Evolutionary conservation across 129 eudicot species (phyloP).

Genomic region (Escallonia herrerae): DNA sequence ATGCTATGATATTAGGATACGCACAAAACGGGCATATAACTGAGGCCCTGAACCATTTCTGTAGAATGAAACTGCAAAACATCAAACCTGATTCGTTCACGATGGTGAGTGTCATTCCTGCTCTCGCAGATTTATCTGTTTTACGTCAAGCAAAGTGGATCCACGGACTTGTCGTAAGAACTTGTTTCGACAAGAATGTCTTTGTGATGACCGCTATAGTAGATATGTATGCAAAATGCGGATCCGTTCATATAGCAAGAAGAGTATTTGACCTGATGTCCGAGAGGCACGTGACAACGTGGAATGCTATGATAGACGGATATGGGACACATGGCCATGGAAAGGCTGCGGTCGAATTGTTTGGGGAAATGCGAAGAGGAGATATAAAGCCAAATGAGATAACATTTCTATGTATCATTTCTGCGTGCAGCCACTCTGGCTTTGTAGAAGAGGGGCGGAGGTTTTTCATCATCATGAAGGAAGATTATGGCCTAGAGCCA

Average conservation of each 20-base stretch:
- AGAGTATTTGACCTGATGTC: constrained; percentile 62
- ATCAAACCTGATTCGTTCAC: constrained; percentile 76
- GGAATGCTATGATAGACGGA: constrained; percentile 99
- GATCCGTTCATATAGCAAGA: constrained; percentile 62
- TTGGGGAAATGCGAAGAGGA: constrained; percentile 46
- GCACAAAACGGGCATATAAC: constrained; percentile 65
- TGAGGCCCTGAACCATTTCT: constrained; percentile 60
- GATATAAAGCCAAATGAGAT: constrained; percentile 47
- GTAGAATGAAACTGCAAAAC: constrained; percentile 43
- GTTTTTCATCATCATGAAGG: constrained; percentile 63
- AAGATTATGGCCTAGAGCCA: constrained; percentile 51
- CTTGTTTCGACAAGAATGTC: constrained; percentile 49
- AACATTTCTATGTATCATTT: constrained; percentile 75
- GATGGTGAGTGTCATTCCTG: constrained; percentile 75
- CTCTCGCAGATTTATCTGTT: constrained; percentile 68
- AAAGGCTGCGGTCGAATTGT: constrained; percentile 48
- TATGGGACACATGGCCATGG: constrained; percentile 92
- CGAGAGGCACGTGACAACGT: constrained; percentile 70
- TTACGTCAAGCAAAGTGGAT: constrained; percentile 83
- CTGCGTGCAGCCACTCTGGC: constrained; percentile 98
- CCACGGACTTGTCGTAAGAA: constrained; percentile 68
- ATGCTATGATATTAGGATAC: constrained; percentile 80
- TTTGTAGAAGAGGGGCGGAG: constrained; percentile 60
- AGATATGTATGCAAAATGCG: constrained; percentile 95
- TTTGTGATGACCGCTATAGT: constrained; percentile 82